Evolutionary conservation across 352 stramenopile species (phyloP).

Genomic region (Phytophthora crassamura): DNA sequence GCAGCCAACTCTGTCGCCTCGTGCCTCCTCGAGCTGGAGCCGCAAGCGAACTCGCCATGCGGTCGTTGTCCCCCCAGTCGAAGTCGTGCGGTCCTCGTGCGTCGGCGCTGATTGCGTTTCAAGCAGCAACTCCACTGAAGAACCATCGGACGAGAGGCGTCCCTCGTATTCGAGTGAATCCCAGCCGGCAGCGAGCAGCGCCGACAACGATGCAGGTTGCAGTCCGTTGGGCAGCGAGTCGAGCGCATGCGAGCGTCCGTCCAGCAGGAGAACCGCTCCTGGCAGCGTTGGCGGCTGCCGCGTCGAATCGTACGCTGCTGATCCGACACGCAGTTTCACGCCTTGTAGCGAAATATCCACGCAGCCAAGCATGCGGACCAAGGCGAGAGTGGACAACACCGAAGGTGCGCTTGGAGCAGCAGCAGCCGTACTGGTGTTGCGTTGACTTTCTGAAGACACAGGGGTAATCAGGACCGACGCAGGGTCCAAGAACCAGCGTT

Average conservation of each 20-base stretch:
- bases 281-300: not conserved
- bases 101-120: not conserved
- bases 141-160: not conserved
- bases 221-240: not conserved
- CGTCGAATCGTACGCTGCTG: not conserved
- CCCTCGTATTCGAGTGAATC: not conserved
- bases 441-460: not conserved
- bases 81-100: not conserved
- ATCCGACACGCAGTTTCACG: not conserved
- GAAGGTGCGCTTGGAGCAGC: not conserved
- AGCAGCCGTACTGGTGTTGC: not conserved
- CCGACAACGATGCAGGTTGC: not conserved
- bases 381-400: not conserved
- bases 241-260: not conserved
- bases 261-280: not conserved
- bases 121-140: conserved; percentile 8
- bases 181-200: conserved; percentile 1
- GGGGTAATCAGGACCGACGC: not conserved
- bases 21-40: not conserved
- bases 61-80: too few relatives aligned
- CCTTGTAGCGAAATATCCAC: not conserved
- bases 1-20: not conserved
- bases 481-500: conserved; percentile 5
- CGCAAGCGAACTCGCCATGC: not conserved
- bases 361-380: conserved; percentile 5